phyloP scores from a whole-genome alignment of 2,329 filamentous ascomycete genomes.

The Anthostomella pinea region DNA sequence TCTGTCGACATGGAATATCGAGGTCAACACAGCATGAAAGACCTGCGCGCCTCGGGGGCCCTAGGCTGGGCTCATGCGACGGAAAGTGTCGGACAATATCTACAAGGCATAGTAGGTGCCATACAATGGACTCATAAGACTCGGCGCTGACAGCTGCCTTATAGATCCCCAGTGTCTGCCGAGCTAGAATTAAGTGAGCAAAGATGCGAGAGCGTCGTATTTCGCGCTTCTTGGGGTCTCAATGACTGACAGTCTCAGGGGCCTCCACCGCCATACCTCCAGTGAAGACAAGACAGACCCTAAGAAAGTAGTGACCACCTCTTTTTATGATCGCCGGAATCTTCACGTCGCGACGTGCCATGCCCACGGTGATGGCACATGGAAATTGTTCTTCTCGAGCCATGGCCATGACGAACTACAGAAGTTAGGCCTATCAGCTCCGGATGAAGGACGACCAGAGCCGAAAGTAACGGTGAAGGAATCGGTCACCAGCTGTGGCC shows the following conservation, averaged over 20 bases:
- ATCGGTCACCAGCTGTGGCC: neutral
- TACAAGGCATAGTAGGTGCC: slow-evolving; percentile 4
- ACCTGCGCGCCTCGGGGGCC: slow-evolving; percentile 2
- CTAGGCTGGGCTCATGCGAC: slow-evolving; percentile 7
- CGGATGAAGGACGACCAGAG: neutral
- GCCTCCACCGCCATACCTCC: slow-evolving; percentile 5
- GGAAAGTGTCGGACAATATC: slow-evolving; percentile 4
- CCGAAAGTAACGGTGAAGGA: neutral
- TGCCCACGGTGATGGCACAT: slow-evolving; percentile 8
- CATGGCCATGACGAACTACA: slow-evolving; percentile 1
- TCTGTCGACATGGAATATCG: slow-evolving; percentile 3
- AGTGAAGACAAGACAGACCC: slow-evolving; percentile 7
- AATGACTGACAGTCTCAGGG: slow-evolving; percentile 2
- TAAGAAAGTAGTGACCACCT: slow-evolving; percentile 7
- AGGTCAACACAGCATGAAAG: slow-evolving; percentile 6
- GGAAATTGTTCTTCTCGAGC: slow-evolving; percentile 3
- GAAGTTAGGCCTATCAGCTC: neutral
- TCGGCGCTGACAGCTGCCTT: neutral
- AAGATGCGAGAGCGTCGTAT: too few relatives aligned
- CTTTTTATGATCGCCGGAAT: slow-evolving; percentile 1
- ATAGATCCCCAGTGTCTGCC: neutral
- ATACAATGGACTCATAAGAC: neutral
- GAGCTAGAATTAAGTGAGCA: neutral
- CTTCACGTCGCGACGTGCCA: slow-evolving; percentile 5
- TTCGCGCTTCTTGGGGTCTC: neutral